A percentile compares a stretch with the other conserved stretches of the same genome.
Evolutionary conservation across 2,329 filamentous ascomycete genomes (phyloP).

Genomic region (Cadophora malorum): DNA sequence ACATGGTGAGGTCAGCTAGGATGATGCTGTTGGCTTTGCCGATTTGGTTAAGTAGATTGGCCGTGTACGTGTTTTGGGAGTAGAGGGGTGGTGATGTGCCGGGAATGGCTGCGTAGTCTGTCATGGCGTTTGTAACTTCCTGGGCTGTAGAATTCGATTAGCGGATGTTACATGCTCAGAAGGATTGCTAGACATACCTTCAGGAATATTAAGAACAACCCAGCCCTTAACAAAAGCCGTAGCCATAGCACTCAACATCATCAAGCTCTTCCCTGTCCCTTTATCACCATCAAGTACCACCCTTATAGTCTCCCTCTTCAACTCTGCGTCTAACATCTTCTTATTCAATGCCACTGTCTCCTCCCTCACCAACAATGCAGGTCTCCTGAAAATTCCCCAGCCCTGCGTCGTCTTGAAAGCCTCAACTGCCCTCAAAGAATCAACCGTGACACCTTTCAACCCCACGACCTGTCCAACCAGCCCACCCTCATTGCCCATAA

Average conservation of each 20-base stretch:
- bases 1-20: constrained; percentile 59
- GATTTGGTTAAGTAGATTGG: constrained; percentile 76
- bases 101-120: constrained; percentile 76
- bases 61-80: constrained; percentile 78
- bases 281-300: constrained; percentile 76
- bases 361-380: constrained; percentile 73
- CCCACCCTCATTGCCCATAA: constrained; percentile 1
- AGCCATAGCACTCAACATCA: constrained; percentile 82
- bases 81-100: constrained; percentile 66
- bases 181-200: constrained; percentile 64
- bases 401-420: constrained; percentile 91
- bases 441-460: constrained; percentile 73
- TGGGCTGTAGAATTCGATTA: constrained; percentile 60
- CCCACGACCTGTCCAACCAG: constrained; percentile 70
- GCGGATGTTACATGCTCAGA: constrained; percentile 1
- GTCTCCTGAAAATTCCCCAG: constrained; percentile 85
- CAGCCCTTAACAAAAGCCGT: constrained; percentile 83
- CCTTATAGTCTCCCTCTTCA: constrained; percentile 61
- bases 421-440: constrained; percentile 81
- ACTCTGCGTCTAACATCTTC: constrained; percentile 63
- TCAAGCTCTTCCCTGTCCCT: constrained; percentile 84
- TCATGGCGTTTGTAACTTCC: constrained; percentile 80
- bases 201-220: constrained; percentile 88
- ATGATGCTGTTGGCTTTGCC: constrained; percentile 73
- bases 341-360: constrained; percentile 74